A percentile compares a stretch with the other conserved stretches of the same genome.
Conservation (phyloP, 139 green algal species). For the Nannochloris sp. region DNA sequence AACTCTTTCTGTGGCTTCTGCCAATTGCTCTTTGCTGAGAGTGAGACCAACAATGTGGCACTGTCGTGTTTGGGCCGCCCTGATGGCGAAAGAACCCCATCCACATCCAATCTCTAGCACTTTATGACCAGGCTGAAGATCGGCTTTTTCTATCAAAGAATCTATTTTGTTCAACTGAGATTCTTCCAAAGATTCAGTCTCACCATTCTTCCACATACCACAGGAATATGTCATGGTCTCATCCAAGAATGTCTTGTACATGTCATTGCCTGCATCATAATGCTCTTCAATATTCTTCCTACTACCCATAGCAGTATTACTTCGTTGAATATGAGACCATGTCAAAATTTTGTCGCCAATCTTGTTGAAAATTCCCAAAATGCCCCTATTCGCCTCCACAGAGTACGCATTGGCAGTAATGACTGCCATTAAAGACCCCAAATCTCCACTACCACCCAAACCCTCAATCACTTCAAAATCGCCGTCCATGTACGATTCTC, state of each 20-base stretch:
- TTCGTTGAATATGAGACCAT: slow-evolving; percentile 55
- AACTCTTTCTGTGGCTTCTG: slow-evolving; percentile 66
- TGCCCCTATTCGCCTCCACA: slow-evolving; percentile 41
- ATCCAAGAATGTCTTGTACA: slow-evolving; percentile 91
- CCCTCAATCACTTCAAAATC: slow-evolving; percentile 48
- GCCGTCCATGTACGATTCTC: slow-evolving; percentile 85
- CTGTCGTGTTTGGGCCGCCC: slow-evolving; percentile 44
- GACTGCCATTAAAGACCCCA: slow-evolving; percentile 63
- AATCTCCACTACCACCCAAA: slow-evolving; percentile 23
- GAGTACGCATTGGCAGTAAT: slow-evolving; percentile 45
- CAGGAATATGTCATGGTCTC: slow-evolving; percentile 88
- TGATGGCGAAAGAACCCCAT: slow-evolving; percentile 90
- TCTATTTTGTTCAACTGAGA: slow-evolving; percentile 83
- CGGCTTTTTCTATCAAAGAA: slow-evolving; percentile 54
- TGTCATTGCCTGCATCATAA: slow-evolving; percentile 94
- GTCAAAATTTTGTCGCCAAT: slow-evolving; percentile 68
- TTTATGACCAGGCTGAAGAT: slow-evolving; percentile 38
- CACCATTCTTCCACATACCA: slow-evolving; percentile 42
- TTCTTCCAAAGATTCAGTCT: slow-evolving; percentile 7
- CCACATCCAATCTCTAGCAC: slow-evolving; percentile 97
- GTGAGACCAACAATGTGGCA: slow-evolving; percentile 62
- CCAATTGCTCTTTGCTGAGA: slow-evolving; percentile 85
- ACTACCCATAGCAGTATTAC: slow-evolving; percentile 72
- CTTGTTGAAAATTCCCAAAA: slow-evolving; percentile 69
- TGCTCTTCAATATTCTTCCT: slow-evolving; percentile 92